Base-by-base conservation (phyloP, 2,329 filamentous ascomycete species). In the Fonsecaea multimorphosa region DNA sequence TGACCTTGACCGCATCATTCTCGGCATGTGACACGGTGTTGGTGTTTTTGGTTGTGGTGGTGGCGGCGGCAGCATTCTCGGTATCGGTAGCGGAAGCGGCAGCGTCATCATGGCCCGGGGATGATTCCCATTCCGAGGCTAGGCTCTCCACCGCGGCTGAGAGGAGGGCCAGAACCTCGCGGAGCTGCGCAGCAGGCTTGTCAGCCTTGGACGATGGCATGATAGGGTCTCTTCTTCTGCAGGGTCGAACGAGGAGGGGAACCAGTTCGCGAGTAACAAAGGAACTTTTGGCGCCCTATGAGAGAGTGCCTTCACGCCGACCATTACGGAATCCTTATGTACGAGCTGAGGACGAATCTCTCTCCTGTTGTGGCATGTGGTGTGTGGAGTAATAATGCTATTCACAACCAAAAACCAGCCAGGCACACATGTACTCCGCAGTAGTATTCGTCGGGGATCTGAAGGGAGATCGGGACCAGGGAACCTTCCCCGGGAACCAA, bases 1-100 rank as follows among this genome's bases (percentile, higher is more conserved):
- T 63, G 32, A 32, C 34, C 19, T 52, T 63, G 29, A 63, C 53
- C 16, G 61, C 61, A 19, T 59, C 44, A n/a, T 59, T 5, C 54
- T 63, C 54, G 24, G 40, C 34, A 36, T 58, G 53, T 24, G 61
- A 63, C 40, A 27, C 34, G 40, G 34, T 22, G 36, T n/a, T 38
- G 24, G 34, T 51, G 24, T 32, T 4, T 31, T n/a, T n/a, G n/a
- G n/a, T n/a, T n/a, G 32, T 16, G 40, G n/a, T 16, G 44, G 34
- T 12, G 24, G 2, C 2, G 11, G 34, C 11, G 34, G 3, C 34
- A 14, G 34, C 34, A 38, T 3, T 14, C 34, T 38, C 34, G 34
- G 14, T 38, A 1, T 3, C n/a, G n/a, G n/a, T n/a, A n/a, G n/a
- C 4, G 34, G 34, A 12, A 11, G 11, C 9, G 9, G 14, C 34